Evolutionary conservation across 257 asterid genomes (phyloP).

Genomic region (Handroanthus guayacan): DNA sequence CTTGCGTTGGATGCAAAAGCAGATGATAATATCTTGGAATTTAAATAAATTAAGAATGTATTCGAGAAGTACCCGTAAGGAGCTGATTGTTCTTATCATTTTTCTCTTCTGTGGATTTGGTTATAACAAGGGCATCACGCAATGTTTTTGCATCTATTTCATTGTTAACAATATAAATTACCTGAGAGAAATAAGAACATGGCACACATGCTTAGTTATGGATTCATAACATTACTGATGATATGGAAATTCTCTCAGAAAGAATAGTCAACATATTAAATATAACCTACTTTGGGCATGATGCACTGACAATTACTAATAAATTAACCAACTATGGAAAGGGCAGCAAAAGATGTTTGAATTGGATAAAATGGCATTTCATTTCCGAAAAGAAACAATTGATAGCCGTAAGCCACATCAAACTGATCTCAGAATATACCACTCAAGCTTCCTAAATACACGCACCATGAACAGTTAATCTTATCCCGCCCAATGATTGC

Average conservation of each 20-base stretch:
- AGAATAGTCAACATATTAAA: not conserved
- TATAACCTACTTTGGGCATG: not conserved
- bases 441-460: not conserved
- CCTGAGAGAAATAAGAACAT: conserved; percentile 51
- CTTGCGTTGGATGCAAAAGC: conserved; percentile 32
- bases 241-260: not conserved
- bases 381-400: not conserved
- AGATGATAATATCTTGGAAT: conserved; percentile 31
- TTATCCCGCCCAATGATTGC: not conserved
- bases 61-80: conserved; percentile 38
- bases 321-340: conserved; percentile 3
- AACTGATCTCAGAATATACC: not conserved
- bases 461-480: not conserved
- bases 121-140: conserved; percentile 51
- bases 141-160: conserved; percentile 48
- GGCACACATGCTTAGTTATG: conserved; percentile 20
- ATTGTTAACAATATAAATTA: conserved; percentile 59
- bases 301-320: not conserved
- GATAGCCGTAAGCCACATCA: conserved; percentile 15
- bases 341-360: conserved; percentile 15
- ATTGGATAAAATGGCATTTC: not conserved
- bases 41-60: conserved; percentile 18
- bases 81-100: conserved; percentile 43
- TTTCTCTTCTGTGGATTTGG: conserved; percentile 52
- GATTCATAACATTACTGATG: conserved; percentile 13